These are phyloP conservation scores for Nannochloris sp. DNA, from an alignment of 139 green algal genomes.

Conservation along the genomic window DNA sequence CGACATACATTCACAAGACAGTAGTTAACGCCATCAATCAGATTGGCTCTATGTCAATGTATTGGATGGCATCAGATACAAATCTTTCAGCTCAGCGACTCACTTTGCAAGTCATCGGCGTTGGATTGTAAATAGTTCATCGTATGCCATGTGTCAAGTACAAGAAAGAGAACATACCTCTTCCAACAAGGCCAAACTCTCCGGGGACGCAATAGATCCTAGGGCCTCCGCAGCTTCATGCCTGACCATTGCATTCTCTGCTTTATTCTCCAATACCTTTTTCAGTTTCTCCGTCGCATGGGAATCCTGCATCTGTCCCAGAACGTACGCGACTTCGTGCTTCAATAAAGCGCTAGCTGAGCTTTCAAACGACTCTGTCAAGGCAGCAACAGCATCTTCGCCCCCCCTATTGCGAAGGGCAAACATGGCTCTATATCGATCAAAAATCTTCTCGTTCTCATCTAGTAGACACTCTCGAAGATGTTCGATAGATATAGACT, in stretches of 20 bases:
- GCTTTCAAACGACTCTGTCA: slow-evolving; percentile 48
- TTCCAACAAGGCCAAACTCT: slow-evolving; percentile 54
- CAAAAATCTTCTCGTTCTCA: slow-evolving; percentile 67
- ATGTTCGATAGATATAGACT: slow-evolving; percentile 40
- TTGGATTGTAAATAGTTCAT: slow-evolving; percentile 4
- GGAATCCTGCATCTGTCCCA: slow-evolving; percentile 91
- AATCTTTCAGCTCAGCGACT: not conserved
- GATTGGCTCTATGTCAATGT: not conserved
- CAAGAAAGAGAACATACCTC: slow-evolving; percentile 1
- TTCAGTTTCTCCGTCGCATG: slow-evolving; percentile 39
- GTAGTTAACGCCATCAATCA: not conserved
- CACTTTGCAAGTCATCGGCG: not conserved
- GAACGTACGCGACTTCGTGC: slow-evolving; percentile 93
- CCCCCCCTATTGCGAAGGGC: slow-evolving; percentile 86
- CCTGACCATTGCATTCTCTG: slow-evolving; percentile 92
- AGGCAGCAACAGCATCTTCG: slow-evolving; percentile 55
- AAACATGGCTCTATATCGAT: slow-evolving; percentile 91
- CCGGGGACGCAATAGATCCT: slow-evolving; percentile 60
- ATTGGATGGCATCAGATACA: not conserved
- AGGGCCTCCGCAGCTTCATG: slow-evolving; percentile 96
- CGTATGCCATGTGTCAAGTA: not conserved
- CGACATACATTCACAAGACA: too few species aligned
- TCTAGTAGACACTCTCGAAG: slow-evolving; percentile 60
- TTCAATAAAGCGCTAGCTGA: slow-evolving; percentile 69
- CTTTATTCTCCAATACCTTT: slow-evolving; percentile 46